Evolutionary conservation across 345 rosid species (phyloP), one percentile per base, ranked within the genome.

Genomic region (Hibiscus tridactylites): DNA sequence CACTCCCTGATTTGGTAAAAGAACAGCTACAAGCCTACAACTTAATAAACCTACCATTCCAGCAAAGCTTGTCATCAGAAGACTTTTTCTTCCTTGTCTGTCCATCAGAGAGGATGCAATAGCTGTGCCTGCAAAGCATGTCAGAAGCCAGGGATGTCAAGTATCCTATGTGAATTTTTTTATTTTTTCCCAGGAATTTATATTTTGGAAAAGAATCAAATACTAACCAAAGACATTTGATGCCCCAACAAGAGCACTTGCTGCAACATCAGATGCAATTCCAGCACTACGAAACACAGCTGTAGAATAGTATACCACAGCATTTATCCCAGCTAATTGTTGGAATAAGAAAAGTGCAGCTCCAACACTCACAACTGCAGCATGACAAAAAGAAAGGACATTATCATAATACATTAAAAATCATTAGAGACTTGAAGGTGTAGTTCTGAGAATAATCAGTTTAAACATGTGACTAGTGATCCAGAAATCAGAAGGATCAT

Each of bases 211-310:
- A 35, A 71, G 52, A 6, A 61, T 3, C 56, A 29, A 58, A n/a
- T 6, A 70, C 80, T 71, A 76, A 95, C 99, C 99, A 70, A 95
- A 81, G 80, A 95, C 99, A 71, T 95, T 95, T 72, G 99, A 81
- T 69, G 98, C 97, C 79, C 97, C 99, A 77, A 95, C 99, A 42
- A 95, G 90, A 77, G 98, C 99, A 84, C 99, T 95, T 52, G 99
- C 98, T 78, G 99, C 97, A 61, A 95, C 96, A 84, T 95, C 98
- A 76, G 99, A 95, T 75, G 80, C 81, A 75, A 95, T 83, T 64
- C 99, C 98, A 67, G 88, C 98, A 61, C 90, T 87, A 42, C 97
- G 97, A 68, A 95, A 95, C 76, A 95, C 99, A 9, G 99, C 80
- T 57, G 99, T 92, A 21, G 99, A 95, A 85, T 95, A 95, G 76